Base-by-base conservation (phyloP, 352 stramenopile species). In the Globisporangium spiculum region DNA sequence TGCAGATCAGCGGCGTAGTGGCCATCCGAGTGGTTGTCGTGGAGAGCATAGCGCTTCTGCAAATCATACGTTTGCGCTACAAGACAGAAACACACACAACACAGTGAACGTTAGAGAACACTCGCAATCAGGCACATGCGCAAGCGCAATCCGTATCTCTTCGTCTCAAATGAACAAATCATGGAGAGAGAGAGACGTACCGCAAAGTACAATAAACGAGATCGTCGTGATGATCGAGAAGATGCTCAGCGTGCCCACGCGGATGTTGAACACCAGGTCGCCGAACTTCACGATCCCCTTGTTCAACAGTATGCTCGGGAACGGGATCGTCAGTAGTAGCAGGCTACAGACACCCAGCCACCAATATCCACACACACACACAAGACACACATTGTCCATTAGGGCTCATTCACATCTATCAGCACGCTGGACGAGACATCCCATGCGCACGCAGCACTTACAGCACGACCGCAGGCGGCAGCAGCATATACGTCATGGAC, bases 311-410 rank as follows among this genome's bases (percentile, higher is more conserved):
- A 84, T 20, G 22, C 81, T 70, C 16, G 86, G 86, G 67, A 92
- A 91, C 54, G 86, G 86, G 66, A 94, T 91, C 41, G 86, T 94
- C 55, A 94, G 74, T 52, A 94, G 75, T 61, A 94, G 69, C 44
- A 94, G 72, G 18, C 86, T 91, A 67, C 8, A 58, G 20, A 63
- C 53, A 63, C 22, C 65, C 38, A 69, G 63, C 53, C 64, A 65
- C 65, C 30, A 6, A 68, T 9, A 44, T 14, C 36, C 46, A 48
- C 8, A 34, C 24, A 48, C 8, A 34, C 24, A 63, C 56, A 67
- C 24, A 68, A 18, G 4, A 1, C 24, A 48, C 18, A 26, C 56
- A 27, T 14, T 26, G 16, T 64, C 54, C n/a, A 62, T 36, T 4
- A 59, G 27, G 1, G 46, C 18, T 24, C 18, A 12, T 12, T 52